These are phyloP conservation scores for Gonapodya prolifera DNA, from an alignment of 192 early-diverging fungal species.

Conservation along the genomic window DNA sequence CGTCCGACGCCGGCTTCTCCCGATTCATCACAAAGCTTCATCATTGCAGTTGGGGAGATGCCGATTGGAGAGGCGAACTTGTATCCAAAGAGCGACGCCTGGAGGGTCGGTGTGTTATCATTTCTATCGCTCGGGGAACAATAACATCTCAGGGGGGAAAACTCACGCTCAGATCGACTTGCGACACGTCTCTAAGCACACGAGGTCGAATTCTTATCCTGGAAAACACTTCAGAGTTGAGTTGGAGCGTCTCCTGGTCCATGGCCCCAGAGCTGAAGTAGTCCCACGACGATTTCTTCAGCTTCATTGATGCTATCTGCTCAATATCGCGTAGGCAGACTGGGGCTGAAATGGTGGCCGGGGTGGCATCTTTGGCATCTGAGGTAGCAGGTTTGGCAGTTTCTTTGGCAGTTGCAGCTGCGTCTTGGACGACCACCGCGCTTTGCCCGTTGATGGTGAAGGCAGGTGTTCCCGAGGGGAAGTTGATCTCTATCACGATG, in stretches of 20 bases:
- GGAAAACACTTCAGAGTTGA: background rate
- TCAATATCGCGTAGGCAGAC: background rate
- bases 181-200: slow-evolving; percentile 9
- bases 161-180: slow-evolving; percentile 3
- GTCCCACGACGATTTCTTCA: background rate
- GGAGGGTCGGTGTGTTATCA: background rate
- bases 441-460: background rate
- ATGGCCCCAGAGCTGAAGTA: background rate
- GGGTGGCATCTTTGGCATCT: background rate
- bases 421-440: background rate
- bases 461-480: background rate
- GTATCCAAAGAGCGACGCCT: background rate
- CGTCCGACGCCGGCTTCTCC: background rate
- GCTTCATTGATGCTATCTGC: background rate
- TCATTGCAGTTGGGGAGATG: background rate
- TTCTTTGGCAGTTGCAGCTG: background rate
- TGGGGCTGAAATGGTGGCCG: background rate
- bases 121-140: background rate
- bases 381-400: background rate
- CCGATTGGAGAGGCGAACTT: background rate
- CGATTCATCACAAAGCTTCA: background rate
- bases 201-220: slow-evolving; percentile 5
- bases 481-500: background rate
- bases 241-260: background rate
- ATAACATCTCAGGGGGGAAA: background rate